Evolutionary conservation across 2,329 filamentous ascomycete species (phyloP).

Genomic region (Aspergillus sp.): DNA sequence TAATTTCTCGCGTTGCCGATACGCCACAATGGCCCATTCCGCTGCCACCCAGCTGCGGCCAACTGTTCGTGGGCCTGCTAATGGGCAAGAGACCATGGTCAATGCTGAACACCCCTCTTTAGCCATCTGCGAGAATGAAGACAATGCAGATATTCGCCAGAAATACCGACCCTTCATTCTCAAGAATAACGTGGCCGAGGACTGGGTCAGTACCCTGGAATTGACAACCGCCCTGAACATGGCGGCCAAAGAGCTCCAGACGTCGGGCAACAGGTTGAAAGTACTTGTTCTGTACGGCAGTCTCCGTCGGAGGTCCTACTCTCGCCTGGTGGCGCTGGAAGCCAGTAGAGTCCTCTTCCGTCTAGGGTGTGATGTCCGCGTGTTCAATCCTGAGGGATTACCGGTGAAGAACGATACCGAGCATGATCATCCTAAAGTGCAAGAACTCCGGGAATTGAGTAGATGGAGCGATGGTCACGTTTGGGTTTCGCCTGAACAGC

Average conservation of each 20-base stretch:
- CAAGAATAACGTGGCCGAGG: slow-evolving; percentile 33
- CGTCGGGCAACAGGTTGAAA: slow-evolving; percentile 47
- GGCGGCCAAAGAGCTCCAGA: slow-evolving; percentile 48
- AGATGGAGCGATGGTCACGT: slow-evolving; percentile 64
- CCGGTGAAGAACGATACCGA: slow-evolving; percentile 64
- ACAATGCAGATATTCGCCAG: slow-evolving; percentile 22
- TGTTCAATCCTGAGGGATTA: slow-evolving; percentile 59
- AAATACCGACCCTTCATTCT: slow-evolving; percentile 61
- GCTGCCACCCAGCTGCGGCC: no score
- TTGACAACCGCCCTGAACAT: slow-evolving; percentile 54
- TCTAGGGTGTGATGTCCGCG: slow-evolving; percentile 65
- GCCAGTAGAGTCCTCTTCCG: slow-evolving; percentile 60
- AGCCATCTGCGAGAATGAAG: no score
- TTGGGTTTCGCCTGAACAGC: slow-evolving; percentile 58
- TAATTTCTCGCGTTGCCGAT: no score
- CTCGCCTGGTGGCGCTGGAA: slow-evolving; percentile 60
- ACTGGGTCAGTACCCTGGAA: slow-evolving; percentile 61
- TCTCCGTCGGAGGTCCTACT: slow-evolving; percentile 58
- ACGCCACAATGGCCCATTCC: no score
- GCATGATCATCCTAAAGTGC: slow-evolving; percentile 58
- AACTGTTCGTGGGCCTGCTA: no score
- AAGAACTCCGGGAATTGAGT: slow-evolving; percentile 61
- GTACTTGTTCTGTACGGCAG: slow-evolving; percentile 64
- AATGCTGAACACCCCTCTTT: no score
- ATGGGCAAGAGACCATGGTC: no score